phyloP scores from a whole-genome alignment of 1,139 yeast genomes.

The Zygosaccharomyces sapae region DNA sequence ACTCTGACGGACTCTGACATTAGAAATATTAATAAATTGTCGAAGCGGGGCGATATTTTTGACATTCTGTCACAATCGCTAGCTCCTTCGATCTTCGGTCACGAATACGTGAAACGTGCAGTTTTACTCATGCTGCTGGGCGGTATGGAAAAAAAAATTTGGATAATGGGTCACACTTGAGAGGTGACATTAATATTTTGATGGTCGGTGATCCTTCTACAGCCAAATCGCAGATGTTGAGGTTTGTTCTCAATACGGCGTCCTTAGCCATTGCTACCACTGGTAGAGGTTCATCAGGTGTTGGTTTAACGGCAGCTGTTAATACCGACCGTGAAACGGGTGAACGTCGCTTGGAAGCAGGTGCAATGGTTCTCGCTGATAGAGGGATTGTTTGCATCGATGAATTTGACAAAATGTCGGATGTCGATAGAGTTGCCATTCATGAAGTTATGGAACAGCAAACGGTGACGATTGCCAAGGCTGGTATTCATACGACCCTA shows the following conservation, averaged over 20 bases:
- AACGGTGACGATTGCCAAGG: constrained; percentile 96
- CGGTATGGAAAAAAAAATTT: constrained; percentile 90
- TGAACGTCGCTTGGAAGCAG: constrained; percentile 94
- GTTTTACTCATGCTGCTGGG: constrained; percentile 87
- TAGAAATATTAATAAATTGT: constrained; percentile 75
- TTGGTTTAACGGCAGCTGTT: constrained; percentile 98
- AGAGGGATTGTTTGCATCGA: constrained; percentile 97
- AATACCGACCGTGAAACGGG: constrained; percentile 96
- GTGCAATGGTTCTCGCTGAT: constrained; percentile 99
- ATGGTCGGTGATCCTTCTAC: constrained; percentile 99
- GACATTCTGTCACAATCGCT: constrained; percentile 77
- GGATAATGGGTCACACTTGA: constrained; percentile 91
- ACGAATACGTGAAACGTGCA: constrained; percentile 86
- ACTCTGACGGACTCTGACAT: constrained; percentile 78
- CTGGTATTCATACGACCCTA: constrained; percentile 94
- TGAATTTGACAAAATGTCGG: constrained; percentile 98
- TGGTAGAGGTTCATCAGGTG: constrained; percentile 99
- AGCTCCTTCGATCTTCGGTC: constrained; percentile 96
- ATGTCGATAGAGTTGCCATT: constrained; percentile 93
- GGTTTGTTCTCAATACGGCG: constrained; percentile 93
- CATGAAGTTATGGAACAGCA: constrained; percentile 99
- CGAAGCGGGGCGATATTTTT: constrained; percentile 67
- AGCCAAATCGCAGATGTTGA: constrained; percentile 90
- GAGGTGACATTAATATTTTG: constrained; percentile 93
- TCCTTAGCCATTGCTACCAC: constrained; percentile 96